Base-by-base conservation (phyloP, 371 early-diverging fungal species). In the Batkoa obscura region DNA sequence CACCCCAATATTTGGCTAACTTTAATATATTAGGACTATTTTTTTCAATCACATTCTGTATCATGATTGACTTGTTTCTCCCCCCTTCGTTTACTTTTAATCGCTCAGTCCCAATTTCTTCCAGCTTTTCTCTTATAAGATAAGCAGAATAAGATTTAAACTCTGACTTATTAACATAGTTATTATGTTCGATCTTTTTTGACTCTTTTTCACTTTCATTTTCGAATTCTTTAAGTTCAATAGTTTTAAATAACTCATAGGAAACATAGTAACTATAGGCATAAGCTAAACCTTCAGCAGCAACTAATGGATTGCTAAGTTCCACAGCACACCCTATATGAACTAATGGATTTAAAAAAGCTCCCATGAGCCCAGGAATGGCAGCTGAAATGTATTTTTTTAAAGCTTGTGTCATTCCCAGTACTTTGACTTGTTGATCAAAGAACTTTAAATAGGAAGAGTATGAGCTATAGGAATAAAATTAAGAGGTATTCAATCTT, bases 271-370 rank as follows among this genome's bases (percentile, higher is more conserved):
- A 12, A 36, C 32, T 49, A 23, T 41, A 57, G 34, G 52, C 58
- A 43, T 52, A 58, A 45, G 58, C 58, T 33, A 58, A 45, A 4
- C 35, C 58, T 48, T 58, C 58, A 3, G 52, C 38, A 41, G 38
- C 38, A 33, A 52, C 58, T 4, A 33, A 9, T 30, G 36, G 23
- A 9, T 17, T 12, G 1, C 43, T 30, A 36, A 58, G 52, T 33
- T 58, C 58, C 33, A 58, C 42, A 5, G 58, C 50, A 35, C 52
- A 58, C 5, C 58, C 52, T 34, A 58, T 12, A 30, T 58, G 58
- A 35, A 58, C 52, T 12, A 58, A 43, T 5, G 58, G 58, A 35
- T 58, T 51, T n/a, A 50, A 13, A 8, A 46, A 43, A 43, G 51
- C 52, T 13, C 58, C 58, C 2, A 33, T 15, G 2, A 51, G 31